Evolutionary conservation across 805 yeast species (phyloP).

Genomic region (Kluyveromyces dobzhanskii): DNA sequence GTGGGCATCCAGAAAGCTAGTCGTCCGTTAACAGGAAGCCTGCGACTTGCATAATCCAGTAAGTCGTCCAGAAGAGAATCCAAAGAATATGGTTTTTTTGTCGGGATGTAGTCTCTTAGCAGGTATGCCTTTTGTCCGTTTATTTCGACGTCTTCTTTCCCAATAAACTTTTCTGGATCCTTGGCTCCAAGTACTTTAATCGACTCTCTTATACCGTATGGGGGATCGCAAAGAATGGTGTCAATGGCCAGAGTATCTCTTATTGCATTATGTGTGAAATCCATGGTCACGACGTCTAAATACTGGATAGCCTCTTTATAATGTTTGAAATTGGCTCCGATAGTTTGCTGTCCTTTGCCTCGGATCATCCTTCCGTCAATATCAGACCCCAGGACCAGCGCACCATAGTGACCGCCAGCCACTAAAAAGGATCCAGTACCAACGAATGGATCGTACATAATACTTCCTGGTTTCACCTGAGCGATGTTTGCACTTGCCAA

Average conservation of each 20-base stretch:
- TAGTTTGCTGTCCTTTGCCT: conserved; percentile 47
- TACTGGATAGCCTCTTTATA: conserved; percentile 51
- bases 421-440: conserved; percentile 94
- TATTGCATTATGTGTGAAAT: conserved; percentile 85
- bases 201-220: conserved; percentile 95
- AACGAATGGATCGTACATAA: conserved; percentile 89
- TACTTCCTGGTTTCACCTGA: conserved; percentile 53
- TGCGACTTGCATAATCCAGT: conserved; percentile 58
- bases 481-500: conserved; percentile 83
- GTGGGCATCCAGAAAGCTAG: conserved; percentile 97
- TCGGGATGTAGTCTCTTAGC: conserved; percentile 78
- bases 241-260: conserved; percentile 57
- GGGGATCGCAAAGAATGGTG: conserved; percentile 90
- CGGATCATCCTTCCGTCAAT: conserved; percentile 75
- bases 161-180: conserved; percentile 56
- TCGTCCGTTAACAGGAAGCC: conserved; percentile 69
- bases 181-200: conserved; percentile 85
- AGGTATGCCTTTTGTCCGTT: conserved; percentile 73
- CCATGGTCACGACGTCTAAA: conserved; percentile 81
- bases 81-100: conserved; percentile 83
- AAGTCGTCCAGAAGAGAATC: conserved; percentile 72
- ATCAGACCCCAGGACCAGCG: conserved; percentile 76
- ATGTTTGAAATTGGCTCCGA: conserved; percentile 63
- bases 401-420: conserved; percentile 82
- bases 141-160: conserved; percentile 65